Evolutionary conservation across 805 yeast genomes (phyloP), one percentile per base, ranked within the genome.

Genomic region (Novakomyces olei): DNA sequence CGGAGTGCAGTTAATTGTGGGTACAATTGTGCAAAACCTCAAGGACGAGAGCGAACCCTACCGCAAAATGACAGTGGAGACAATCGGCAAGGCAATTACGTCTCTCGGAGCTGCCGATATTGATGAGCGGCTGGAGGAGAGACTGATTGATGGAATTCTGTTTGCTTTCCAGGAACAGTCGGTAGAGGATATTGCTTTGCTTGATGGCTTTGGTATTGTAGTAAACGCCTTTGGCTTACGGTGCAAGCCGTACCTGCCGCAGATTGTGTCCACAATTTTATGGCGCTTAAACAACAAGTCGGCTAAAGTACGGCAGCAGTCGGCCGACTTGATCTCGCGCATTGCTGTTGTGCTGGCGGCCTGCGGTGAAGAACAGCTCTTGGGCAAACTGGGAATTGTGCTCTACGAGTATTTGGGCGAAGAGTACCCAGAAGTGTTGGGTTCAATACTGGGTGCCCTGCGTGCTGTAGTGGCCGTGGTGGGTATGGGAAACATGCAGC

Each of bases 341-440:
- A 54, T 80, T 15, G 73, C 83, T 0, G 71, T 75, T 0, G 72
- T 68, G 2, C 58, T 85, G 30, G 65, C 66, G 41, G 47, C 56
- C 8, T 76, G 92, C 47, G 65, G 61, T 5, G 75, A 77, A 44
- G 64, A 62, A 23, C 70, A 63, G 8, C 52, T 77, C 34, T 47
- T 85, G 39, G 61, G 62, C 35, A 75, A 75, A 43, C 55, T 85
- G 34, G 71, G 81, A 4, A 63, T 76, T 15, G 72, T 83, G 10
- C 55, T 88, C 22, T 80, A 75, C 49, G 99, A 88, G 49, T 75
- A 88, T 9, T 59, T 88, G 6, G 98, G 98, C 14, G 99, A 88
- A 47, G 85, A 75, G 4, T 80, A 71, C 41, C 98, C 98, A 0
- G 93, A 81, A 33, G 95, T 81, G 2, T 57, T 88, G 29, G 95